Conservation (phyloP, 2,329 filamentous ascomycete genomes). For the Paracamarosporium sp. region DNA sequence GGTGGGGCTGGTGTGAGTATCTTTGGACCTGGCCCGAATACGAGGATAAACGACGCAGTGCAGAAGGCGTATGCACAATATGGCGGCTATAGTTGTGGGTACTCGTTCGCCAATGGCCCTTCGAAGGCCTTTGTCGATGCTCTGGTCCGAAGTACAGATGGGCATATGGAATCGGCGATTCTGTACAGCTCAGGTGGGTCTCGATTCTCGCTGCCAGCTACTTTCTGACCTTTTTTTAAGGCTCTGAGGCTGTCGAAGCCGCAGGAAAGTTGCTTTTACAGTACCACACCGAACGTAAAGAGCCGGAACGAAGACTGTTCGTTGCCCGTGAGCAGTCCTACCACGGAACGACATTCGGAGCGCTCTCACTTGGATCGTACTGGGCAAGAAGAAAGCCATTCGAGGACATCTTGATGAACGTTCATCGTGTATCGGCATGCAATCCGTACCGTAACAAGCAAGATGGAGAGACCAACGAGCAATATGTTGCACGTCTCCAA, state of each 20-base stretch:
- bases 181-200: slow-evolving; percentile 63
- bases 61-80: slow-evolving; percentile 62
- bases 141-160: slow-evolving; percentile 59
- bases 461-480: slow-evolving; percentile 59
- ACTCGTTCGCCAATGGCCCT: slow-evolving; percentile 63
- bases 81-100: slow-evolving; percentile 65
- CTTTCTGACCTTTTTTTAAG: slow-evolving; percentile 10
- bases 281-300: slow-evolving; percentile 61
- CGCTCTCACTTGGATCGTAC: slow-evolving; percentile 69
- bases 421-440: slow-evolving; percentile 70
- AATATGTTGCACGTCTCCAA: slow-evolving; percentile 67
- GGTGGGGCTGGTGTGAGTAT: slow-evolving; percentile 76
- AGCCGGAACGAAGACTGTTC: slow-evolving; percentile 63
- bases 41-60: slow-evolving; percentile 67
- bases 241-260: slow-evolving; percentile 72
- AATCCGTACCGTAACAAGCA: slow-evolving; percentile 67
- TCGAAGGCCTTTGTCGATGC: slow-evolving; percentile 61
- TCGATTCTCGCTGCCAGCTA: neutral
- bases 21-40: slow-evolving; percentile 71
- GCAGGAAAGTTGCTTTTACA: slow-evolving; percentile 72
- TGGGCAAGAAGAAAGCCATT: slow-evolving; percentile 66
- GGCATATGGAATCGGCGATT: slow-evolving; percentile 62
- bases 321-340: slow-evolving; percentile 72
- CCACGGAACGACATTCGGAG: slow-evolving; percentile 69
- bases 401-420: slow-evolving; percentile 66